These are phyloP conservation scores for Avena sativa DNA, from an alignment of 176 grass and related monocot genomes.

Conservation along the genomic window DNA sequence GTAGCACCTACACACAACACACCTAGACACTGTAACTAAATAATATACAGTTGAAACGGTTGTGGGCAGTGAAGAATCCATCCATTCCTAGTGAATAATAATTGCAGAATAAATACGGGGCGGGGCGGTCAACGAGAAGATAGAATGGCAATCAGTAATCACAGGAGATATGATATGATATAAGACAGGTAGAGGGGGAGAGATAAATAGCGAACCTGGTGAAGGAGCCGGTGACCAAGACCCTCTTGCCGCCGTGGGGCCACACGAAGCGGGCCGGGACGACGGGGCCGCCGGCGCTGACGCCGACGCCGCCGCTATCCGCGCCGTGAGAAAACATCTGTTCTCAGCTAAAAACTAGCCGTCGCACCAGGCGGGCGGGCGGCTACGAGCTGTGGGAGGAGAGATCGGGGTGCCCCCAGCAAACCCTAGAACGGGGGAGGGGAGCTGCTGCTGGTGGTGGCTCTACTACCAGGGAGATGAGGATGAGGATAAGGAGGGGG, in stretches of 20 bases:
- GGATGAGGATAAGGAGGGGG: background rate
- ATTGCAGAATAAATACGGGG: background rate
- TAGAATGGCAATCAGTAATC: background rate
- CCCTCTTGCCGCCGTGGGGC: conserved; percentile 91
- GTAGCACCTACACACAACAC: background rate
- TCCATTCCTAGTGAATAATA: background rate
- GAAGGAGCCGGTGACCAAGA: conserved; percentile 85
- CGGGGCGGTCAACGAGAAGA: background rate
- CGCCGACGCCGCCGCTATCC: conserved; percentile 59
- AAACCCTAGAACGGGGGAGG: conserved; percentile 55
- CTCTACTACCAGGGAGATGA: background rate
- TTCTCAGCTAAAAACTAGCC: background rate
- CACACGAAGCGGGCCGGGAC: conserved; percentile 76
- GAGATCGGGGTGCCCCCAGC: conserved; percentile 36
- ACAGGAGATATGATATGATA: background rate
- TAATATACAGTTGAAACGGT: background rate
- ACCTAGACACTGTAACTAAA: background rate
- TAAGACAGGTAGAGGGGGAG: background rate
- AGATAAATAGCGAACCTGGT: conserved; percentile 50
- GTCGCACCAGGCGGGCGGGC: background rate
- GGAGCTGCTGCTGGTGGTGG: background rate
- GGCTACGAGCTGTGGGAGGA: background rate
- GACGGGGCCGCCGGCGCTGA: conserved; percentile 36
- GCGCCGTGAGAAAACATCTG: conserved; percentile 77
- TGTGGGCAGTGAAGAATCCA: background rate